Evolutionary conservation across 2,329 filamentous ascomycete species (phyloP), one percentile per base, ranked within the genome.

Genomic region (Ceratocystis albifundus): DNA sequence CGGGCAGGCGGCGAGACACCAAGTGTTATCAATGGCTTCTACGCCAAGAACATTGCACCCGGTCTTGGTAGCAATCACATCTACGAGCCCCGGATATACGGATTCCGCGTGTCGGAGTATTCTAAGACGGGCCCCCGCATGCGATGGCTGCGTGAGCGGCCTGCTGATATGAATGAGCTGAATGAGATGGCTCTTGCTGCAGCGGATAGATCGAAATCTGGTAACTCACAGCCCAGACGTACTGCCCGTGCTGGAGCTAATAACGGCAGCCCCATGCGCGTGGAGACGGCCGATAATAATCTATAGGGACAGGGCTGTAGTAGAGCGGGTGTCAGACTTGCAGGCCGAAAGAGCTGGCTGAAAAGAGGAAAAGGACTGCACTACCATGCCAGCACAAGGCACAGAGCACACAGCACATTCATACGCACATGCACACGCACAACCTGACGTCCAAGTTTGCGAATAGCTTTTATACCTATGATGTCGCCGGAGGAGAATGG

Each of bases 51-150:
- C 75, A 88, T 96, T 70, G 92, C 88, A 1, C 92, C 94, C 0
- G 90, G 91, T 1, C 81, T 99, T 2, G 94, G 94, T 10, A 79
- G 79, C 62, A 85, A 85, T 68, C 90, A 86, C 74, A 90, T 96
- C 72, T 97, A 97, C 77, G 90, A 96, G 74, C 91, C 94, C 68
- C 88, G 87, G 71, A 97, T 99, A 74, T 99, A 97, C 76, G 94
- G 94, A 32, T 99, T 99, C 79, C 85, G 88, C 69, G 94, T 99
- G 25, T 93, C 89, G 20, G 94, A 97, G 76, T 82, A 92, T 67
- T 90, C 94, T 53, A 85, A 89, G 70, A 91, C 89, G 28, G 94
- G 94, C 0, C 94, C 94, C 12, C 84, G 94, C 69, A 99, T 99
- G 94, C 91, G 92, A 74, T 99, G 94, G 94, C 79, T 99, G 71